Conservation (phyloP, 805 yeast species). For the Barnettozyma populi region DNA sequence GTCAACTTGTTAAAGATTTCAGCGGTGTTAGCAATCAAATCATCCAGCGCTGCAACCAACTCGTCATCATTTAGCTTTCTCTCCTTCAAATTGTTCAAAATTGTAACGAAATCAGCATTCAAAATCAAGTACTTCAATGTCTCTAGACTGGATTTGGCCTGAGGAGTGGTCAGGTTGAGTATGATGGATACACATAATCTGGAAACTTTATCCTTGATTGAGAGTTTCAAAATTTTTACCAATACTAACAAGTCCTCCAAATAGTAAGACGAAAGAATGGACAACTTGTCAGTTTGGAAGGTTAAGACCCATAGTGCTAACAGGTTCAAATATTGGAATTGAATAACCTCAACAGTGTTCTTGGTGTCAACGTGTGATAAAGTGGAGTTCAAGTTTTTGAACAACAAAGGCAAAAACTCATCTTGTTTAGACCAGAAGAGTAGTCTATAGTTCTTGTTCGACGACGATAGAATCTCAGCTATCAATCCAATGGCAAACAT, state of each 20-base stretch:
- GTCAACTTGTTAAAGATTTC: slow-evolving; percentile 75
- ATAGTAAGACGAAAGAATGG: slow-evolving; percentile 50
- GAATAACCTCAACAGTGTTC: slow-evolving; percentile 33
- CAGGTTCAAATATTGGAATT: slow-evolving; percentile 76
- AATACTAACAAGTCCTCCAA: slow-evolving; percentile 39
- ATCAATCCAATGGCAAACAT: slow-evolving; percentile 61
- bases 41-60: slow-evolving; percentile 63
- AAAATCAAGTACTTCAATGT: slow-evolving; percentile 63
- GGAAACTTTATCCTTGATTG: slow-evolving; percentile 89
- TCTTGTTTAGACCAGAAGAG: slow-evolving; percentile 42
- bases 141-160: slow-evolving; percentile 33
- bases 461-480: slow-evolving; percentile 44
- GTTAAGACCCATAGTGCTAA: slow-evolving; percentile 82
- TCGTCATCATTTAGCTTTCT: slow-evolving; percentile 96
- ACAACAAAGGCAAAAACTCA: slow-evolving; percentile 42
- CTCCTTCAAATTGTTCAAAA: slow-evolving; percentile 63
- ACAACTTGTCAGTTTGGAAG: slow-evolving; percentile 51
- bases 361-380: slow-evolving; percentile 19
- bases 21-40: slow-evolving; percentile 54
- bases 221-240: slow-evolving; percentile 58
- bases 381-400: slow-evolving; percentile 37
- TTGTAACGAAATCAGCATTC: slow-evolving; percentile 69
- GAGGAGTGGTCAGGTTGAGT: slow-evolving; percentile 48
- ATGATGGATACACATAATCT: slow-evolving; percentile 77
- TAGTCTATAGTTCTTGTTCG: slow-evolving; percentile 46